Evolutionary conservation across 495 filamentous ascomycete genomes (phyloP).

Genomic region (Ramalina peruviana): DNA sequence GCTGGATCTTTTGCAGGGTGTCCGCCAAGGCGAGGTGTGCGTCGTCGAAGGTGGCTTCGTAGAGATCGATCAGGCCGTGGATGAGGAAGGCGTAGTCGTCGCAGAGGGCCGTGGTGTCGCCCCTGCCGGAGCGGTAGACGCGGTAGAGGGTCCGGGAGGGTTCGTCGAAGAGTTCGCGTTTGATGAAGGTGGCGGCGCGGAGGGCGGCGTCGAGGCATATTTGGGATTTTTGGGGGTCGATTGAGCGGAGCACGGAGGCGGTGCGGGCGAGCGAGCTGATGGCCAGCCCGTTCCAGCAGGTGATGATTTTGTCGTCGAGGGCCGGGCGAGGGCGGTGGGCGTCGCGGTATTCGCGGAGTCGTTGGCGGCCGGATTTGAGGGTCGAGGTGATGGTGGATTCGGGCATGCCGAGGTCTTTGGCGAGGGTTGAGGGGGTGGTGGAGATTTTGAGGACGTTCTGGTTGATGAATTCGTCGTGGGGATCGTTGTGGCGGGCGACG

Average conservation of each 20-base stretch:
- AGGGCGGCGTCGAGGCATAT: constrained; percentile 51
- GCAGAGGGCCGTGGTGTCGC: constrained; percentile 65
- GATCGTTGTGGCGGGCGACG: constrained; percentile 68
- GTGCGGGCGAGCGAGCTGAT: constrained; percentile 71
- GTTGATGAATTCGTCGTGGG: constrained; percentile 87
- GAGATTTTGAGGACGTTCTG: constrained; percentile 47
- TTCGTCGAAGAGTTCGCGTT: constrained; percentile 59
- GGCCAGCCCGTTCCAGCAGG: constrained; percentile 78
- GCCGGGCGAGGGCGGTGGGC: constrained; percentile 64
- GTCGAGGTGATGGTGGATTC: constrained; percentile 38
- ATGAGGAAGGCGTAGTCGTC: constrained; percentile 93
- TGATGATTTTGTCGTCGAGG: constrained; percentile 84
- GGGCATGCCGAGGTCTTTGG: constrained; percentile 62
- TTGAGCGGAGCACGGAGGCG: constrained; percentile 46
- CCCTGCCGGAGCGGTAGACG: constrained; percentile 61
- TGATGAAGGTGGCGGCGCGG: constrained; percentile 63
- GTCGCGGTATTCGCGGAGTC: constrained; percentile 59
- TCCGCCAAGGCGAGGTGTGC: constrained; percentile 72
- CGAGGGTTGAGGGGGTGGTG: constrained; percentile 49
- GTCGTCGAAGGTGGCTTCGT: constrained; percentile 75
- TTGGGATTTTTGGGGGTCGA: constrained; percentile 41
- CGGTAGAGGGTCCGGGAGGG: constrained; percentile 49
- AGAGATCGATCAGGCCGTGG: constrained; percentile 71
- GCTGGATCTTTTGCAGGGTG: constrained; percentile 61
- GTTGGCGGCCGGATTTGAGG: constrained; percentile 53